Percentiles rank a stretch among this genome's conserved stretches.
Evolutionary conservation across 2,329 filamentous ascomycete species (phyloP).

Genomic region (Orbilia blumenaviensis): DNA sequence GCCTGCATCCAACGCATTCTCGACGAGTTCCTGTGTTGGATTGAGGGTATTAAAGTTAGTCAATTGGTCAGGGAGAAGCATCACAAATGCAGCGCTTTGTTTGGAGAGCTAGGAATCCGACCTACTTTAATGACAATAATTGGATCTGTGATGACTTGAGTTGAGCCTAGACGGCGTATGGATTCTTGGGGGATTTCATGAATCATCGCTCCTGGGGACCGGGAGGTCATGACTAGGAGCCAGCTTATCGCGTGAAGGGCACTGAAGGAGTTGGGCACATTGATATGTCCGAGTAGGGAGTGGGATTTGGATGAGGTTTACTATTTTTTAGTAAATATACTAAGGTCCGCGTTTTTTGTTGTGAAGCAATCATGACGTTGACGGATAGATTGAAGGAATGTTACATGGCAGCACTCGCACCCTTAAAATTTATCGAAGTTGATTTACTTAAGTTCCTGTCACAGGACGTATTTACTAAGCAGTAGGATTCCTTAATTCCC

Average conservation of each 20-base stretch:
- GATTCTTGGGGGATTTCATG: constrained; percentile 51
- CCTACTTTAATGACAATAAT: constrained; percentile 55
- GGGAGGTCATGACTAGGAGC: neutral
- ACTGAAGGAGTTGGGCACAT: neutral
- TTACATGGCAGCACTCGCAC: neutral
- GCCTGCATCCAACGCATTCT: constrained; percentile 73
- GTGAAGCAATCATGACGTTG: neutral
- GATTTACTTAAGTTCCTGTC: too few species aligned
- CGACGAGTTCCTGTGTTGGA: constrained; percentile 67
- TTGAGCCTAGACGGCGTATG: constrained; percentile 55
- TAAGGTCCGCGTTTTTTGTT: too few species aligned
- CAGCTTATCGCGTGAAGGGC: neutral
- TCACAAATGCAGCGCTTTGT: constrained; percentile 64
- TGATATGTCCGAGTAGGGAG: neutral
- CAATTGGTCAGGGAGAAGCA: constrained; percentile 57
- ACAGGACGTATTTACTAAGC: too few species aligned
- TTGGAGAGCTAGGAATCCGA: too few species aligned
- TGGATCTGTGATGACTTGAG: constrained; percentile 57
- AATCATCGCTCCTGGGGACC: constrained; percentile 20
- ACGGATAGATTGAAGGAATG: neutral
- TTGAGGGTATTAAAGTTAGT: neutral
- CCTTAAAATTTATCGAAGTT: neutral
- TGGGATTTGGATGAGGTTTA: neutral
- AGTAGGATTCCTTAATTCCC: too few species aligned
- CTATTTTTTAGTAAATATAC: neutral